Evolutionary conservation across 1,284 basidiomycete species (phyloP).

Genomic region (Cryptococcus maquisensis): DNA sequence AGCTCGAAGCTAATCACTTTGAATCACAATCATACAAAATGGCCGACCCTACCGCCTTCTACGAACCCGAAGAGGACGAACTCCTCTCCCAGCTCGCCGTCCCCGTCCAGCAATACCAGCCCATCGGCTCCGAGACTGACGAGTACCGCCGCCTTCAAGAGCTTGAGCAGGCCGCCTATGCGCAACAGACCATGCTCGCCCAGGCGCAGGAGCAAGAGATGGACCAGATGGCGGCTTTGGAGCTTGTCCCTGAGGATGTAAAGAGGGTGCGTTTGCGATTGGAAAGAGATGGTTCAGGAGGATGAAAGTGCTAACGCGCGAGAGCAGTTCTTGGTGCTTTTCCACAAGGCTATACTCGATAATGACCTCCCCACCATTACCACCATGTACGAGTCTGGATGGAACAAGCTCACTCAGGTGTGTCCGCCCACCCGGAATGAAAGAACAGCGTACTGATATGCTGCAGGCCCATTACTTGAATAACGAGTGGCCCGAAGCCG

Average conservation of each 20-base stretch:
- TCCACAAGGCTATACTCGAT: constrained; percentile 72
- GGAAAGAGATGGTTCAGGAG: not conserved
- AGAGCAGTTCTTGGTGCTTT: constrained; percentile 77
- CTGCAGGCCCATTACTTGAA: constrained; percentile 90
- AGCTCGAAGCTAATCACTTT: too few species aligned
- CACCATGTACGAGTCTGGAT: constrained; percentile 88
- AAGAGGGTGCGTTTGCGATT: constrained; percentile 37
- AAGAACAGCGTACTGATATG: not conserved
- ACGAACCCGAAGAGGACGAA: constrained; percentile 47
- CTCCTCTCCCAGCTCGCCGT: constrained; percentile 43
- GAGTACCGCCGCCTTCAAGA: constrained; percentile 39
- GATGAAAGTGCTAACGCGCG: constrained; percentile 1
- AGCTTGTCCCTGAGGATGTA: constrained; percentile 47
- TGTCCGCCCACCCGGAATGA: not conserved
- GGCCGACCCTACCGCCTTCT: constrained; percentile 47
- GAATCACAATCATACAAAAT: constrained; percentile 17
- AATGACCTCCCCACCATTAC: constrained; percentile 86
- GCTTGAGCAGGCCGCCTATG: constrained; percentile 40
- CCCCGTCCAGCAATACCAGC: constrained; percentile 22
- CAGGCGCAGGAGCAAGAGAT: constrained; percentile 24
- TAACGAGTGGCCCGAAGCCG: constrained; percentile 96
- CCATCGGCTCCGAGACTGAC: constrained; percentile 32
- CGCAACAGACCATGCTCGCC: constrained; percentile 29
- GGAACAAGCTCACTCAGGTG: constrained; percentile 79
- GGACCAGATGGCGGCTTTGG: constrained; percentile 37